Percentiles rank a stretch among this genome's conserved stretches.
Evolutionary conservation across 306 rosid species (phyloP).

Genomic region (Ochetophila trinervis): DNA sequence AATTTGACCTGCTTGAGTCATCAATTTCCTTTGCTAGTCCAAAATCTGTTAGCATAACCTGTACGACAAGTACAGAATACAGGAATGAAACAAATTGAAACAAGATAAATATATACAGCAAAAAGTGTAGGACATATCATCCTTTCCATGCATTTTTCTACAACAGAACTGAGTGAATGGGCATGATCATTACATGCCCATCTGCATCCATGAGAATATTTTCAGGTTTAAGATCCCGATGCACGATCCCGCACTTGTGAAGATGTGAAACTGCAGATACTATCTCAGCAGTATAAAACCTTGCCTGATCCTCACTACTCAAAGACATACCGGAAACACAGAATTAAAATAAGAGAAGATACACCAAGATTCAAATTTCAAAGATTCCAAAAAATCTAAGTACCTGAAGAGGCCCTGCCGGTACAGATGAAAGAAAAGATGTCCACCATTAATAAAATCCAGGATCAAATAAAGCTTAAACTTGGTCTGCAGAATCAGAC

Average conservation of each 20-base stretch:
- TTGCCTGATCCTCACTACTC: slow-evolving; percentile 96
- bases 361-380: neutral
- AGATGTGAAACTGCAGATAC: slow-evolving; percentile 95
- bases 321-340: slow-evolving; percentile 33
- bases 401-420: slow-evolving; percentile 93
- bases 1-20: slow-evolving; percentile 76
- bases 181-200: slow-evolving; percentile 74
- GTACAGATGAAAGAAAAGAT: slow-evolving; percentile 84
- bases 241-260: slow-evolving; percentile 82
- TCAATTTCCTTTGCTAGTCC: slow-evolving; percentile 94
- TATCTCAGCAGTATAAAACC: slow-evolving; percentile 90
- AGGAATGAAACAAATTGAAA: slow-evolving; percentile 8
- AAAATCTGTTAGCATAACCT: slow-evolving; percentile 96
- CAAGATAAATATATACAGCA: neutral
- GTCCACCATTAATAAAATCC: slow-evolving; percentile 94
- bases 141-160: slow-evolving; percentile 20
- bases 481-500: slow-evolving; percentile 56
- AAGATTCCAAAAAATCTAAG: neutral
- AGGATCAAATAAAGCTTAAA: slow-evolving; percentile 81
- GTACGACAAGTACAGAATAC: slow-evolving; percentile 22
- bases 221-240: slow-evolving; percentile 96
- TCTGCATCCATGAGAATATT: slow-evolving; percentile 86
- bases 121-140: neutral
- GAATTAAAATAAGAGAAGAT: slow-evolving; percentile 23
- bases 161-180: slow-evolving; percentile 21